A percentile compares a stretch with the other conserved stretches of the same genome.
Evolutionary conservation across 768 basidiomycete genomes (phyloP).

Genomic region (Collybia sordida): DNA sequence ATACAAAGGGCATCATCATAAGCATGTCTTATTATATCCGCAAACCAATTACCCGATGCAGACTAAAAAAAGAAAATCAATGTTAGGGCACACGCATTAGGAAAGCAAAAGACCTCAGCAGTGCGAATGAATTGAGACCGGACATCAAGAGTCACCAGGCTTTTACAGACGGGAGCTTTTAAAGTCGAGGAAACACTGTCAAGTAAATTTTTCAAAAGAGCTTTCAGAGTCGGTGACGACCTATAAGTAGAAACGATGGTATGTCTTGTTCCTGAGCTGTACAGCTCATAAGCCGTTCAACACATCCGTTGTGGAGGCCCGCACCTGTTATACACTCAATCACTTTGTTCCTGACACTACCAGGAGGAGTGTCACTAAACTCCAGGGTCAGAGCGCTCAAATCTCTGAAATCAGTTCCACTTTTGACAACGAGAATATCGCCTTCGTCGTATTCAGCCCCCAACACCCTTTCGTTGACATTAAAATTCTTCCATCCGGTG

Average conservation of each 20-base stretch:
- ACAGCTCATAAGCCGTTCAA: background rate
- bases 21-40: constrained; percentile 79
- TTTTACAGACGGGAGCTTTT: constrained; percentile 74
- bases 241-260: constrained; percentile 56
- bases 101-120: constrained; percentile 49
- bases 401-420: constrained; percentile 88
- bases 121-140: constrained; percentile 75
- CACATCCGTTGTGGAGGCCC: constrained; percentile 2
- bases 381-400: constrained; percentile 73
- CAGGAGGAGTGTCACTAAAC: constrained; percentile 55
- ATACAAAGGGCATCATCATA: constrained; percentile 72
- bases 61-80: constrained; percentile 40
- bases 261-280: constrained; percentile 61
- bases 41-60: constrained; percentile 78
- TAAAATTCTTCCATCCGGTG: constrained; percentile 64
- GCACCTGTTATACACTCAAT: constrained; percentile 63
- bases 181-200: constrained; percentile 68
- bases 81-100: background rate
- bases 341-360: constrained; percentile 63
- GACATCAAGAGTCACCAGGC: constrained; percentile 66
- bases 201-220: constrained; percentile 62
- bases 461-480: constrained; percentile 47
- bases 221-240: constrained; percentile 52
- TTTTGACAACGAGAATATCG: constrained; percentile 75
- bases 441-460: constrained; percentile 76